A percentile compares a stretch with the other conserved stretches of the same genome.
These are phyloP conservation scores for Solidago caesia DNA, from an alignment of 129 eudicot species.

Conservation along the genomic window DNA sequence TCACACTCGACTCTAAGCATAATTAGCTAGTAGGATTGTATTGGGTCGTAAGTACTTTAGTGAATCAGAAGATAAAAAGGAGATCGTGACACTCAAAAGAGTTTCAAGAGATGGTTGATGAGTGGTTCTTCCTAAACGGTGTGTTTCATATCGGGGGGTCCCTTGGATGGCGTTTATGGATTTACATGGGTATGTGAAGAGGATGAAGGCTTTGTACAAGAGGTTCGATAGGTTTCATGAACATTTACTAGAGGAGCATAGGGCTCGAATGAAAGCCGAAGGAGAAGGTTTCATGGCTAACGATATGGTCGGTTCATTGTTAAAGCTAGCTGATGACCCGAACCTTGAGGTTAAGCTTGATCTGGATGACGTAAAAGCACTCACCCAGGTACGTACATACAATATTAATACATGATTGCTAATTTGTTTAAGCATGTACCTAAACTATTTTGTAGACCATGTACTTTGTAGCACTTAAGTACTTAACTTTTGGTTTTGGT, in stretches of 20 bases:
- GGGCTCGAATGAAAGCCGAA: slow-evolving; percentile 24
- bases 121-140: slow-evolving; percentile 39
- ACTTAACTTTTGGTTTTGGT: too few relatives aligned
- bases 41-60: slow-evolving; percentile 37
- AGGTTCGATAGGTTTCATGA: slow-evolving; percentile 39
- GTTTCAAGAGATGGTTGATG: slow-evolving; percentile 42
- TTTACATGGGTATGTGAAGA: slow-evolving; percentile 49
- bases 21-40: slow-evolving; percentile 38
- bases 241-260: slow-evolving; percentile 47
- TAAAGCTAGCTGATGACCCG: slow-evolving; percentile 41
- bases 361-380: slow-evolving; percentile 40
- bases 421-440: background rate
- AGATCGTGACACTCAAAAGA: slow-evolving; percentile 30
- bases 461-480: too few relatives aligned
- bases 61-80: slow-evolving; percentile 16
- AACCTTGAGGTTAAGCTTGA: slow-evolving; percentile 44
- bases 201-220: slow-evolving; percentile 46
- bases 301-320: slow-evolving; percentile 41
- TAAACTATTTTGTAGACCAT: too few relatives aligned
- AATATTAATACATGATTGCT: too few relatives aligned
- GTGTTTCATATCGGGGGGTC: slow-evolving; percentile 51
- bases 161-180: slow-evolving; percentile 48
- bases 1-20: slow-evolving; percentile 22
- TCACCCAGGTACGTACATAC: slow-evolving; percentile 30
- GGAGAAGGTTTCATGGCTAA: slow-evolving; percentile 29